Percentiles rank a stretch among this genome's conserved stretches.
These are phyloP conservation scores for Pseudogymnoascus sp. DNA, from an alignment of 2,329 filamentous ascomycete species.

Conservation along the genomic window DNA sequence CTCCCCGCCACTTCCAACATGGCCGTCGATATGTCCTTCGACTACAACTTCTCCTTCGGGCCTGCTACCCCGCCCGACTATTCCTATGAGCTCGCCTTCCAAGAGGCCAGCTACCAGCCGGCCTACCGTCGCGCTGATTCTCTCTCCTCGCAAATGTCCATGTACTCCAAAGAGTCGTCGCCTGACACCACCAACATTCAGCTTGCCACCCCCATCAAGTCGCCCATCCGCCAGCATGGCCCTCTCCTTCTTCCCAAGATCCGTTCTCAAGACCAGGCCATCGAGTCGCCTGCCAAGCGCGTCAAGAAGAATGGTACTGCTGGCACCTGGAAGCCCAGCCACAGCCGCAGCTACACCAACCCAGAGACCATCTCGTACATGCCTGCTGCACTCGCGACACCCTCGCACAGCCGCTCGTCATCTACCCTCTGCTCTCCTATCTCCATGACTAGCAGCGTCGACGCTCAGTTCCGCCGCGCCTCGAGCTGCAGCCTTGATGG, in stretches of 20 bases:
- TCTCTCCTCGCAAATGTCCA: constrained; percentile 54
- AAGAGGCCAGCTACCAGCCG: constrained; percentile 43
- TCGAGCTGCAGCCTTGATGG: constrained; percentile 64
- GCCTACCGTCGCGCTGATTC: constrained; percentile 30
- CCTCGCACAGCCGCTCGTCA: constrained; percentile 24
- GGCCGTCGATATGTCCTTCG: constrained; percentile 51
- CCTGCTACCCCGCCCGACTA: constrained; percentile 44
- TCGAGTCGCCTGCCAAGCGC: constrained; percentile 53
- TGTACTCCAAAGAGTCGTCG: constrained; percentile 61
- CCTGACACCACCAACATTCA: constrained; percentile 61
- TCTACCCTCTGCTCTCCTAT: constrained; percentile 27
- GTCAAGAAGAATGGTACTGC: constrained; percentile 45
- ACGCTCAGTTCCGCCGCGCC: constrained; percentile 45
- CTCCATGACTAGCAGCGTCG: constrained; percentile 23
- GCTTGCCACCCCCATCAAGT: constrained; percentile 60
- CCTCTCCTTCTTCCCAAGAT: constrained; percentile 79
- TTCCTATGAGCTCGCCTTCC: constrained; percentile 48
- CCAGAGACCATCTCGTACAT: constrained; percentile 44
- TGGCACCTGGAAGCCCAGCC: constrained; percentile 37
- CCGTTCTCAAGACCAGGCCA: constrained; percentile 71
- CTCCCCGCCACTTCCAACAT: constrained; percentile 14
- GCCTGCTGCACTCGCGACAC: constrained; percentile 18
- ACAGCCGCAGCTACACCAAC: constrained; percentile 53
- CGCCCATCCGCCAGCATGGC: constrained; percentile 69
- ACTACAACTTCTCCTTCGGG: constrained; percentile 45